Evolutionary conservation across 495 filamentous ascomycete species (phyloP), one percentile per base, ranked within the genome.

Genomic region (Beverwykella pulmonaria): DNA sequence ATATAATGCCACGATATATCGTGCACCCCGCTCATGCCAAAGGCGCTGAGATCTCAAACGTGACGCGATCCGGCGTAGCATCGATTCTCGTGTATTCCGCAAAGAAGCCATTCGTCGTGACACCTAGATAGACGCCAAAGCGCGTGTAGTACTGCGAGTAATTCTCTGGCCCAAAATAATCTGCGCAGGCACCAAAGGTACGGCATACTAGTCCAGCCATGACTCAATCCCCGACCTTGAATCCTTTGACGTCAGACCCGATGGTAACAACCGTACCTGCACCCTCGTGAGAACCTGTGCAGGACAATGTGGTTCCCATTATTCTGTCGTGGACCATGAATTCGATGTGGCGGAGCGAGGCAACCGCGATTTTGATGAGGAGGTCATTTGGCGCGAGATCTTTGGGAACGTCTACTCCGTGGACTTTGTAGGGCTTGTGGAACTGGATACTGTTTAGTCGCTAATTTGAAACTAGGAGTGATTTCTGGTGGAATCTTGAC

Each of bases 261-360:
- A 81, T 56, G 0, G 77, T 76, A 23, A 80, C 80, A 39, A 87
- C 79, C 6, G 81, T 85, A 12, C 86, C 85, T 15, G 81, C 71
- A 20, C 83, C 84, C 74, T 88, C 84, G 69, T 89, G 86, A 0
- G 82, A 87, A 3, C 79, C 83, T 27, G 78, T 86, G 58, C 76
- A 77, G 0, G 84, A 83, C 7, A 86, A 76, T 17, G 67, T 59
- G 19, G 78, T 75, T 23, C 67, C 67, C 47, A 67, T 44, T 0
- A 60, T 47, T 57, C 86, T 82, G 1, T 76, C 69, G 41, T 65
- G 65, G 32, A 82, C 80, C 78, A 86, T 44, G 62, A 72, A 63
- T 72, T 87, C 86, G 8, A 86, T 86, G 74, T 88, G 85, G 77
- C 85, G 88, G 68, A 85, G 78, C 12, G 82, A 84, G 30, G 82